phyloP scores from a whole-genome alignment of 768 basidiomycete genomes.

The Harrya chromipes region DNA sequence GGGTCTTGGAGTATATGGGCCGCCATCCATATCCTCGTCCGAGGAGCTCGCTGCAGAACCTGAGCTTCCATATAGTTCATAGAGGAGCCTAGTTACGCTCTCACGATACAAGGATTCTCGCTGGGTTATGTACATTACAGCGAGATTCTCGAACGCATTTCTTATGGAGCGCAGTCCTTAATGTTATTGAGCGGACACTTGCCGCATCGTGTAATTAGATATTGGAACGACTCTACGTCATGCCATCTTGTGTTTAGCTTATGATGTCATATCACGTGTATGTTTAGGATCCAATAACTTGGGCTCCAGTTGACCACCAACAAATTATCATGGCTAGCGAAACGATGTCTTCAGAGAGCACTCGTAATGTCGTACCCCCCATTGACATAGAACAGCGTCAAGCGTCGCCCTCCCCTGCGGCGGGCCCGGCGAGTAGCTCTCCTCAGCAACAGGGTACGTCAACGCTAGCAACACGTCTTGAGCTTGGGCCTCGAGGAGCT shows the following conservation, averaged over 20 bases:
- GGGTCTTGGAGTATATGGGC: slow-evolving; percentile 8
- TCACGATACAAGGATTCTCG: too few species aligned
- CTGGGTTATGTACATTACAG: too few species aligned
- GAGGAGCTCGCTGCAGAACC: slow-evolving; percentile 21
- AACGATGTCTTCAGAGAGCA: neutral
- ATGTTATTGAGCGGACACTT: neutral
- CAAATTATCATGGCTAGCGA: slow-evolving; percentile 6
- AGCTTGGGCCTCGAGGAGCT: neutral
- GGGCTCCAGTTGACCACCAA: neutral
- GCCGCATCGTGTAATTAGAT: too few species aligned
- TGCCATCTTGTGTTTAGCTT: neutral
- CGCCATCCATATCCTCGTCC: slow-evolving; percentile 19
- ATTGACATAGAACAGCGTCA: slow-evolving; percentile 4
- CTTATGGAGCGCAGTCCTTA: neutral
- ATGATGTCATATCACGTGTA: slow-evolving; percentile 30
- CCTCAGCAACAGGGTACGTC: slow-evolving; percentile 39
- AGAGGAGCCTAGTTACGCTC: neutral
- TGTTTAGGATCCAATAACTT: too few species aligned
- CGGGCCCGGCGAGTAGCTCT: slow-evolving; percentile 27
- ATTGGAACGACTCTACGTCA: neutral
- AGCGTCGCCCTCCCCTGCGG: slow-evolving; percentile 22
- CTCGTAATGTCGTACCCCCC: neutral
- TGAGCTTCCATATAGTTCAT: slow-evolving; percentile 7
- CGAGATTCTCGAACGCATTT: too few species aligned
- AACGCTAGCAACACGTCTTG: neutral